Conservation (phyloP, 352 stramenopile species). For the Phytopythium ostracodes region DNA sequence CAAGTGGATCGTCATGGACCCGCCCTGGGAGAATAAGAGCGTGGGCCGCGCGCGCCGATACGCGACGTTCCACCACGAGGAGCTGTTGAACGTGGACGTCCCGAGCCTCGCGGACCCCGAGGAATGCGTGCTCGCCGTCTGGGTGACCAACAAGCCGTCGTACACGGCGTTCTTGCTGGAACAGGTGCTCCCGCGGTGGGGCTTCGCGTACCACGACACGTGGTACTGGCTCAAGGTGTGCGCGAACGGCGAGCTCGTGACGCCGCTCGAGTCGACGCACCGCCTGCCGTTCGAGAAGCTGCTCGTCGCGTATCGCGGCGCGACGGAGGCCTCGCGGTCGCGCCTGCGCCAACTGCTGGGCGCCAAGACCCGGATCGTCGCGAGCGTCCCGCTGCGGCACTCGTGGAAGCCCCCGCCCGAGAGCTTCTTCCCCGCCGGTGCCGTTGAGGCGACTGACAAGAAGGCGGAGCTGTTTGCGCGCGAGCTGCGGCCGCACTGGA, state of each 20-base stretch:
- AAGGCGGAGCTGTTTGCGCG: slow-evolving; percentile 68
- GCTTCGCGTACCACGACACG: slow-evolving; percentile 49
- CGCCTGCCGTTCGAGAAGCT: slow-evolving; percentile 65
- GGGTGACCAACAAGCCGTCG: slow-evolving; percentile 67
- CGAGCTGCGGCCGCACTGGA: slow-evolving; percentile 57
- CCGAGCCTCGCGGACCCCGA: slow-evolving; percentile 22
- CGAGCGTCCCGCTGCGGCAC: slow-evolving; percentile 67
- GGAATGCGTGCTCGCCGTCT: slow-evolving; percentile 58
- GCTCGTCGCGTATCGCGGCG: slow-evolving; percentile 45
- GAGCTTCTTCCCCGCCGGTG: slow-evolving; percentile 35
- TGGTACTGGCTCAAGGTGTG: slow-evolving; percentile 80
- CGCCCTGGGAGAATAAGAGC: slow-evolving; percentile 79
- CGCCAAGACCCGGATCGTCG: slow-evolving; percentile 28
- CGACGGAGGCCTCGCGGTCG: slow-evolving; percentile 8
- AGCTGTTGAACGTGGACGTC: slow-evolving; percentile 46
- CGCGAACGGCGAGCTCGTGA: slow-evolving; percentile 48
- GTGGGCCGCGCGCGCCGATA: slow-evolving; percentile 53
- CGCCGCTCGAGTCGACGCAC: slow-evolving; percentile 54
- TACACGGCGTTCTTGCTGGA: slow-evolving; percentile 61
- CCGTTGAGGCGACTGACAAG: slow-evolving; percentile 2
- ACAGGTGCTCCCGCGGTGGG: slow-evolving; percentile 48
- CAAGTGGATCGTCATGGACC: slow-evolving; percentile 59
- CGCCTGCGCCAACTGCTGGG: slow-evolving; percentile 29
- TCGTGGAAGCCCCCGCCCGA: slow-evolving; percentile 76
- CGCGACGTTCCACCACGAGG: slow-evolving; percentile 52